Evolutionary conservation across 78 protist species (phyloP).

Genomic region (Dictyostelium intermedium): DNA sequence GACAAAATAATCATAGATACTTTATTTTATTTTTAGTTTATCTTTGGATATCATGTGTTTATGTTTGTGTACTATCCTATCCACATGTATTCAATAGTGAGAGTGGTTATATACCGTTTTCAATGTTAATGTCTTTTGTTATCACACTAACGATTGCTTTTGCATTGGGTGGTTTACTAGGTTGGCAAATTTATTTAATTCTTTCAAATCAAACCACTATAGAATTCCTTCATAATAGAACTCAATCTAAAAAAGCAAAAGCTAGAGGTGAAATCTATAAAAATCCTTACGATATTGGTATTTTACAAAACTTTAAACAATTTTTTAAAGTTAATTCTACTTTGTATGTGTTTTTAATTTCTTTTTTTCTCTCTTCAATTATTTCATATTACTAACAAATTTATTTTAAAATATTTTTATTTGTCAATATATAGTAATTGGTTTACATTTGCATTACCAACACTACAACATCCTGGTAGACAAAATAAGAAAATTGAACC

Average conservation of each 20-base stretch:
- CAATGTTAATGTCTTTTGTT: constrained; percentile 48
- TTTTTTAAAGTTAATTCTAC: constrained; percentile 45
- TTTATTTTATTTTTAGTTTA: constrained; percentile 84
- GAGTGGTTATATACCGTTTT: constrained; percentile 24
- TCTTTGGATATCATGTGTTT: constrained; percentile 68
- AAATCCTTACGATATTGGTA: constrained; percentile 73
- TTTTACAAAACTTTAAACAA: constrained; percentile 9
- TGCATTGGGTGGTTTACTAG: constrained; percentile 58
- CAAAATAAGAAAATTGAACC: constrained; percentile 9
- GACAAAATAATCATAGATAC: constrained; percentile 79
- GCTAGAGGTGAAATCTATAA: constrained; percentile 31
- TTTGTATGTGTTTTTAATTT: neutral
- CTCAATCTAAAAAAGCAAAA: constrained; percentile 23
- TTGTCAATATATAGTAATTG: neutral
- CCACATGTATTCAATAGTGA: constrained; percentile 28
- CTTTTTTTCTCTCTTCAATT: neutral
- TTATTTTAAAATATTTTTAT: neutral
- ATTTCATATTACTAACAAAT: neutral
- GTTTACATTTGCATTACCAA: constrained; percentile 1
- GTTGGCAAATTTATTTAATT: constrained; percentile 80
- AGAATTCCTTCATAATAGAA: constrained; percentile 73
- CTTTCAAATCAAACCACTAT: constrained; percentile 79
- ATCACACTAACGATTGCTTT: constrained; percentile 30
- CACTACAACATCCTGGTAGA: neutral
- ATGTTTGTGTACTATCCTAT: constrained; percentile 29